These are phyloP conservation scores for Neopestalotiopsis rosae DNA, from an alignment of 2,329 filamentous ascomycete genomes.

Conservation along the genomic window DNA sequence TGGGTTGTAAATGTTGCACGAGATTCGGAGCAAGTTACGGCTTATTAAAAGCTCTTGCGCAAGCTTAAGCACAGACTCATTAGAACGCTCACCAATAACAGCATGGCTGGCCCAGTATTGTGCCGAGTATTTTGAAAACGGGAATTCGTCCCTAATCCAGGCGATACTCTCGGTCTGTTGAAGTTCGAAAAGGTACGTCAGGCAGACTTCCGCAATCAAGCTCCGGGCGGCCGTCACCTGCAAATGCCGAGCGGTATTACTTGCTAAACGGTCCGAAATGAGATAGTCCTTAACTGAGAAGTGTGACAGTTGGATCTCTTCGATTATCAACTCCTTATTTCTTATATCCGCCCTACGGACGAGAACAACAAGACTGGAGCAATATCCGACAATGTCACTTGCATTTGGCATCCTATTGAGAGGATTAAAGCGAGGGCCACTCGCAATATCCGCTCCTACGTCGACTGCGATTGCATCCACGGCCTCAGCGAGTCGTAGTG, in stretches of 20 bases:
- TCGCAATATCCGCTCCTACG: background rate
- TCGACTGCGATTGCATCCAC: slow-evolving; percentile 35
- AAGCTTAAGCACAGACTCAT: background rate
- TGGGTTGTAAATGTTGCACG: background rate
- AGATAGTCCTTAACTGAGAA: slow-evolving; percentile 38
- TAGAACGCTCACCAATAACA: background rate
- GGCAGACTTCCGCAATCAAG: too few species aligned
- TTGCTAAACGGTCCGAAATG: slow-evolving; percentile 26
- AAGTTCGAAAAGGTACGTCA: too few species aligned
- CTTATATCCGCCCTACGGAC: background rate
- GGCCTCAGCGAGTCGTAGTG: slow-evolving; percentile 32
- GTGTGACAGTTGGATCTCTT: slow-evolving; percentile 32
- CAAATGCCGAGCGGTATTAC: slow-evolving; percentile 20
- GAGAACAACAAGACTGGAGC: slow-evolving; percentile 30
- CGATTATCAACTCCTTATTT: background rate
- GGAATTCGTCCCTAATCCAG: background rate
- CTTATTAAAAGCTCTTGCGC: background rate
- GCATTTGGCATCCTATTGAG: slow-evolving; percentile 31
- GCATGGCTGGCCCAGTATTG: slow-evolving; percentile 4
- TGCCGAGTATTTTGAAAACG: background rate
- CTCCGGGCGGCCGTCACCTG: slow-evolving; percentile 12
- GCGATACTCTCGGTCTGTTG: too few species aligned
- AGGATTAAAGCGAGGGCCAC: slow-evolving; percentile 28
- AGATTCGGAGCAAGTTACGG: background rate
- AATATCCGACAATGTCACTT: slow-evolving; percentile 29